phyloP scores from a whole-genome alignment of 305 asterid genomes.

The Fraxinus dipetala region DNA sequence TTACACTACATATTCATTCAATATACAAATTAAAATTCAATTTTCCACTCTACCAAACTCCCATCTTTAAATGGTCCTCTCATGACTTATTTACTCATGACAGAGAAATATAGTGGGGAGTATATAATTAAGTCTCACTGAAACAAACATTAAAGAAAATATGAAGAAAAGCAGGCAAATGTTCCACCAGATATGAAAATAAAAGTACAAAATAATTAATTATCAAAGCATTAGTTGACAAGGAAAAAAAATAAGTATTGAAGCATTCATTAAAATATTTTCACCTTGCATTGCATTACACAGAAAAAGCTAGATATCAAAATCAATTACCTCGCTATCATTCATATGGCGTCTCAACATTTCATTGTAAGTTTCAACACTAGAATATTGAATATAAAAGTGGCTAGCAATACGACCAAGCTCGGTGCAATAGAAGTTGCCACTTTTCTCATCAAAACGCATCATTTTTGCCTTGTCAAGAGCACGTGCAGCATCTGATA shows the following conservation, averaged over 20 bases:
- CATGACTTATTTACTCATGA: not conserved
- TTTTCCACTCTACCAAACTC: not conserved
- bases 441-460: conserved; percentile 99
- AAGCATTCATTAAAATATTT: conserved; percentile 11
- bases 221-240: not conserved
- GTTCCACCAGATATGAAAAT: conserved; percentile 12
- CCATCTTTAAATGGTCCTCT: not conserved
- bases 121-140: conserved; percentile 9
- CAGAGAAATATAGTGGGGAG: not conserved
- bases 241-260: not conserved
- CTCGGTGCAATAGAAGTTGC: conserved; percentile 96
- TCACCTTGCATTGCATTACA: conserved; percentile 11
- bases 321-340: conserved; percentile 78
- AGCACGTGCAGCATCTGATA: conserved; percentile 93
- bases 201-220: conserved; percentile 1
- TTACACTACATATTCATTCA: conserved; percentile 1
- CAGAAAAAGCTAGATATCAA: conserved; percentile 2
- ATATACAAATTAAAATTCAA: not conserved
- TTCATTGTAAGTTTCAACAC: conserved; percentile 96
- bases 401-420: conserved; percentile 99
- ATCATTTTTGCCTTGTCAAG: conserved; percentile 99
- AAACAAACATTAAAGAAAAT: conserved; percentile 13
- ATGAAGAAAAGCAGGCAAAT: conserved; percentile 1
- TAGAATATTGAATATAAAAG: conserved; percentile 92
- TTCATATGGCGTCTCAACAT: conserved; percentile 89